A percentile compares a stretch with the other conserved stretches of the same genome.
Conservation (phyloP, 306 rosid species). For the Fagus crenata region DNA sequence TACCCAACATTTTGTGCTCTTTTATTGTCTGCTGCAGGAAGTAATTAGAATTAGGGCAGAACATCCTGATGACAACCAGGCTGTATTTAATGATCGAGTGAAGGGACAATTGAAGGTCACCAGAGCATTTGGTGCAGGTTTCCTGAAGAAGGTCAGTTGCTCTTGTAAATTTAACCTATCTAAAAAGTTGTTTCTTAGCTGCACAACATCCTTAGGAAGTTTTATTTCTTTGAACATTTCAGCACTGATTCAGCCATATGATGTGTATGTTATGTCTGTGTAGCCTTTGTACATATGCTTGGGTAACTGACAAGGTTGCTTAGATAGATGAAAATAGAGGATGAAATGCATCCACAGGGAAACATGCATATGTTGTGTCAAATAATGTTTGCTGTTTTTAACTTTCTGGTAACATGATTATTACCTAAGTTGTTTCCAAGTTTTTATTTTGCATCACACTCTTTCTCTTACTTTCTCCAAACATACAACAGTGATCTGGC, state of each 20-base stretch:
- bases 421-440: neutral
- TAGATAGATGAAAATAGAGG: neutral
- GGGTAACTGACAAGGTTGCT: neutral
- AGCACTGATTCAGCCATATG: neutral
- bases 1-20: constrained; percentile 19
- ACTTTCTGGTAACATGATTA: neutral
- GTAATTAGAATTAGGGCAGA: constrained; percentile 50
- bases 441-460: neutral
- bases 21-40: constrained; percentile 46
- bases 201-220: neutral
- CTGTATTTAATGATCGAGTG: constrained; percentile 59
- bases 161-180: constrained; percentile 38
- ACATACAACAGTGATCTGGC: neutral
- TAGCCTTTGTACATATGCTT: neutral
- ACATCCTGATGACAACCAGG: constrained; percentile 63
- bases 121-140: constrained; percentile 74
- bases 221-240: neutral
- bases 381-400: neutral
- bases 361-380: neutral
- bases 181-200: constrained; percentile 19
- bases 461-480: neutral
- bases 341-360: neutral
- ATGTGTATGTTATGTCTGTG: neutral
- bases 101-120: constrained; percentile 70
- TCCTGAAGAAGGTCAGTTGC: constrained; percentile 66